Evolutionary conservation across 1,139 yeast species (phyloP).

Genomic region (Hansenula sp.): DNA sequence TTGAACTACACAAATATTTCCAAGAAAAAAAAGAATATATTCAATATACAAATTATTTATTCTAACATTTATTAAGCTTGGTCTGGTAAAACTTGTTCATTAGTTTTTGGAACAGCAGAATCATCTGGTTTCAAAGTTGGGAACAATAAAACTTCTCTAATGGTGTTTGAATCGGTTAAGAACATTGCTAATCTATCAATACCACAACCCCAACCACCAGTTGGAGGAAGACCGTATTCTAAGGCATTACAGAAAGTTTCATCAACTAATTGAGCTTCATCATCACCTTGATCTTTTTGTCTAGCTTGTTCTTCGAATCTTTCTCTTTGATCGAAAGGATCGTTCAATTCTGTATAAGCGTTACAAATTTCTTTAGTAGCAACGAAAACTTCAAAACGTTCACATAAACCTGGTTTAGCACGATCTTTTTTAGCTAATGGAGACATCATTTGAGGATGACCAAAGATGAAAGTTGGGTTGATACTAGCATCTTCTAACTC

Average conservation of each 20-base stretch:
- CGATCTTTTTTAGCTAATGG: slow-evolving; percentile 97
- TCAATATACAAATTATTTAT: not conserved
- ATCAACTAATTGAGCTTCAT: slow-evolving; percentile 95
- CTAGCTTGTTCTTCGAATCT: slow-evolving; percentile 98
- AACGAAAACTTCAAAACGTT: slow-evolving; percentile 96
- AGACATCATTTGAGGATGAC: slow-evolving; percentile 99
- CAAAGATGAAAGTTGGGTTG: slow-evolving; percentile 96
- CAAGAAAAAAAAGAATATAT: not conserved
- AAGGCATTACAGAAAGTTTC: slow-evolving; percentile 97
- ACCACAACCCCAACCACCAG: slow-evolving; percentile 99
- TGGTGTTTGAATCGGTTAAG: slow-evolving; percentile 92
- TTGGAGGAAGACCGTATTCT: slow-evolving; percentile 98
- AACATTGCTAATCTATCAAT: slow-evolving; percentile 98
- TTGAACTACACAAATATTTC: too few relatives aligned
- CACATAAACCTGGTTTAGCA: slow-evolving; percentile 89
- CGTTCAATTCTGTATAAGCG: slow-evolving; percentile 98
- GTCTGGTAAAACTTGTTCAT: too few relatives aligned
- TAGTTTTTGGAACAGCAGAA: slow-evolving; percentile 15
- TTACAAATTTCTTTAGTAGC: slow-evolving; percentile 98
- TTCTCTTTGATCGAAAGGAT: slow-evolving; percentile 95
- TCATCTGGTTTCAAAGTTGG: slow-evolving; percentile 97
- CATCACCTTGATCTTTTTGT: slow-evolving; percentile 99
- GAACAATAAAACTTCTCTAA: slow-evolving; percentile 96
- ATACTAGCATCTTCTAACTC: slow-evolving; percentile 89
- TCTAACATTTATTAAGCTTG: too few relatives aligned